A percentile compares a stretch with the other conserved stretches of the same genome.
Conservation (phyloP, 768 basidiomycete genomes). For the Chiua virens region DNA sequence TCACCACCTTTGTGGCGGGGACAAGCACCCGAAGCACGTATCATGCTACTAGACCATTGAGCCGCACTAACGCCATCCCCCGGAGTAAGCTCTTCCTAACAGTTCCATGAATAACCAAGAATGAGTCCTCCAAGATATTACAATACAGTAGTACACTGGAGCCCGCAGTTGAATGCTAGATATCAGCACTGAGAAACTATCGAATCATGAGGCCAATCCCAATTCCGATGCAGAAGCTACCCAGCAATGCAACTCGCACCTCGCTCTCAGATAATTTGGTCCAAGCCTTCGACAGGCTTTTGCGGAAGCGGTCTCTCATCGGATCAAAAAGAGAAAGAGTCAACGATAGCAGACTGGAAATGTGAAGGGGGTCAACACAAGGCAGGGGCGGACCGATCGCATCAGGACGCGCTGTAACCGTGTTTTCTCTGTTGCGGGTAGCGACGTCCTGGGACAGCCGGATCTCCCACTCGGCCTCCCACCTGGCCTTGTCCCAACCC, state of each 20-base stretch:
- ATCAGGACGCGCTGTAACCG: slow-evolving; percentile 21
- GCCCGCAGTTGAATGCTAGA: not conserved
- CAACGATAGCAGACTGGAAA: slow-evolving; percentile 61
- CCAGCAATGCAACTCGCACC: slow-evolving; percentile 35
- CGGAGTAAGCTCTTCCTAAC: no score
- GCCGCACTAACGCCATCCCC: slow-evolving; percentile 5
- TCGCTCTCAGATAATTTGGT: slow-evolving; percentile 26
- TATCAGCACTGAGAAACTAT: slow-evolving; percentile 11
- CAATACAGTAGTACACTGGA: not conserved
- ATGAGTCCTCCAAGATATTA: not conserved
- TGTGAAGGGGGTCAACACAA: slow-evolving; percentile 63
- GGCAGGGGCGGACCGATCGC: slow-evolving; percentile 18
- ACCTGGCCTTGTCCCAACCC: slow-evolving; percentile 59
- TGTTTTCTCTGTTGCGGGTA: slow-evolving; percentile 43
- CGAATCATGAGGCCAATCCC: slow-evolving; percentile 42
- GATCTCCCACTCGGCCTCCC: slow-evolving; percentile 67
- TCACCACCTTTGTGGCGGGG: slow-evolving; percentile 28
- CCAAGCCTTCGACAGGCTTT: slow-evolving; percentile 22
- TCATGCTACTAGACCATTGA: slow-evolving; percentile 39
- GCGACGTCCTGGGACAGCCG: slow-evolving; percentile 64
- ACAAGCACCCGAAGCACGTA: slow-evolving; percentile 34
- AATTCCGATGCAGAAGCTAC: slow-evolving; percentile 46
- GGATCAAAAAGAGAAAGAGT: slow-evolving; percentile 62
- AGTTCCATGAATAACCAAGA: no score
- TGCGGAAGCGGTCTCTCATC: slow-evolving; percentile 28